A percentile compares a stretch with the other conserved stretches of the same genome.
Conservation (phyloP, 257 asterid genomes). For the Striga asiatica region DNA sequence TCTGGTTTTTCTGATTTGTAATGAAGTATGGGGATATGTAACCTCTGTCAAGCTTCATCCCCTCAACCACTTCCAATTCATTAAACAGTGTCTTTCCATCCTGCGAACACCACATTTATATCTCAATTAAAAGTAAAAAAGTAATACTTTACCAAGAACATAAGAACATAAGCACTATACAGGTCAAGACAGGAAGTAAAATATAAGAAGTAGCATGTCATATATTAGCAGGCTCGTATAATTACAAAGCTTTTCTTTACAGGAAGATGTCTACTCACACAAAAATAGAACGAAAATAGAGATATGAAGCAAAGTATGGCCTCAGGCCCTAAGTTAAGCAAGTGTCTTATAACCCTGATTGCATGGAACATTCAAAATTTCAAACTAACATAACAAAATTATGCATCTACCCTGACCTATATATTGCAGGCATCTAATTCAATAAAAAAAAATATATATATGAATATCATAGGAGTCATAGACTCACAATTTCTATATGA, state of each 20-base stretch:
- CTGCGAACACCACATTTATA: slow-evolving; percentile 26
- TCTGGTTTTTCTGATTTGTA: slow-evolving; percentile 84
- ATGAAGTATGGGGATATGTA: slow-evolving; percentile 92
- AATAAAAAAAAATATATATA: no score
- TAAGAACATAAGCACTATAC: neutral
- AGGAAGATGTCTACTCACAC: no score
- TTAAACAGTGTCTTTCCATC: slow-evolving; percentile 85
- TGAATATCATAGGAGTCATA: no score
- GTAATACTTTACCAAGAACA: neutral
- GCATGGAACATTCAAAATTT: neutral
- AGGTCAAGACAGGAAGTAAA: neutral
- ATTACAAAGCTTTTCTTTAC: neutral
- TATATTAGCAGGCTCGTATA: no score
- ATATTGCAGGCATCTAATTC: no score
- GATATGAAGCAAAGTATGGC: neutral
- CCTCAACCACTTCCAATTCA: slow-evolving; percentile 95
- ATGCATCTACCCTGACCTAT: no score
- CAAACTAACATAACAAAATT: neutral
- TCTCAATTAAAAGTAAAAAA: neutral
- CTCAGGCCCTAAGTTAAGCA: neutral
- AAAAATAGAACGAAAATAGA: no score
- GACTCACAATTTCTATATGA: no score
- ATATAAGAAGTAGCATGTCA: neutral
- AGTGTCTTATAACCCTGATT: no score
- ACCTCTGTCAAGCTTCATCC: slow-evolving; percentile 94